Percentiles rank a stretch among this genome's conserved stretches.
Conservation (phyloP, 2,329 filamentous ascomycete species). For the Aspergillus aculeatus region DNA sequence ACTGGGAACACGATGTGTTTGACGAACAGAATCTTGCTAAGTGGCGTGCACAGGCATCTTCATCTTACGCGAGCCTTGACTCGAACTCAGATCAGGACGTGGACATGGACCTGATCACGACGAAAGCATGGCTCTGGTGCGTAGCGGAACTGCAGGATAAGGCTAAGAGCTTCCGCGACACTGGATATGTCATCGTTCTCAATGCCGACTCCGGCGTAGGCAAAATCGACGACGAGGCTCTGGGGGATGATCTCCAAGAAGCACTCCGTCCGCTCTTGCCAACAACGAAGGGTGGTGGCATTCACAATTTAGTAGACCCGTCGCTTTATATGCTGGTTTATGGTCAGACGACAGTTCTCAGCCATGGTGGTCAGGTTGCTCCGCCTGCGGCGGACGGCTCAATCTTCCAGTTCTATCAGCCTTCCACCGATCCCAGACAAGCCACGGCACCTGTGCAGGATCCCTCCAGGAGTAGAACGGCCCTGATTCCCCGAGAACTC, state of each 20-base stretch:
- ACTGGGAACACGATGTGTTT: neutral
- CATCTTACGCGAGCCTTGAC: too few species aligned
- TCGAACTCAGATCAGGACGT: neutral
- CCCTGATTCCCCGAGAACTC: too few species aligned
- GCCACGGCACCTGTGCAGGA: too few species aligned
- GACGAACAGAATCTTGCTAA: neutral
- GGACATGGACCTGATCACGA: neutral
- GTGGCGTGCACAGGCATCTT: neutral
- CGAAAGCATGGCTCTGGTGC: neutral
- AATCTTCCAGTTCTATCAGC: too few species aligned
- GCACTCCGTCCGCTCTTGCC: neutral
- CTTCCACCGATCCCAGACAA: too few species aligned
- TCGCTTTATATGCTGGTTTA: conserved; percentile 1
- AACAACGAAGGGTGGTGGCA: neutral
- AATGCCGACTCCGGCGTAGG: neutral
- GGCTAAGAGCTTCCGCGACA: neutral
- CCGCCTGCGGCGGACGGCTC: neutral
- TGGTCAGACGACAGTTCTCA: neutral
- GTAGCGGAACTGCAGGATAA: conserved; percentile 1
- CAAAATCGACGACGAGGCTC: neutral
- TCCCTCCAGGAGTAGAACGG: too few species aligned
- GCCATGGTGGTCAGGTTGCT: neutral
- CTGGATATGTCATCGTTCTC: neutral
- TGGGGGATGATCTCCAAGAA: neutral
- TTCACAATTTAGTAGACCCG: neutral